phyloP scores from a whole-genome alignment of 176 grass and related monocot species.

The Elaeis guineensis region DNA sequence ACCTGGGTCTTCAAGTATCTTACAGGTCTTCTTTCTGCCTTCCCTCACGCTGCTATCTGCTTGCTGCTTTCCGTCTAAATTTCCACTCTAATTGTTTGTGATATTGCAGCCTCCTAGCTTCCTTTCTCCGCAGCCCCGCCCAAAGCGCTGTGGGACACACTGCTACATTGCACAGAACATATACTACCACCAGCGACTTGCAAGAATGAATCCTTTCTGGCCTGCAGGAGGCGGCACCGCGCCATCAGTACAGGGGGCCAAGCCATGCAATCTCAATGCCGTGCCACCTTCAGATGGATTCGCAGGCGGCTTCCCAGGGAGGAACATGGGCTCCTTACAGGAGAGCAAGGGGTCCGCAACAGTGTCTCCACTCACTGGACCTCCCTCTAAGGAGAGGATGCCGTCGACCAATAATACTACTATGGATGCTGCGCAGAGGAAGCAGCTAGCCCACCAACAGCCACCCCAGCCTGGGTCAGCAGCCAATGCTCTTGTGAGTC shows the following conservation, averaged over 20 bases:
- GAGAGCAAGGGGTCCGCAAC: slow-evolving; percentile 38
- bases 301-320: slow-evolving; percentile 9
- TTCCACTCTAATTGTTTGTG: not conserved
- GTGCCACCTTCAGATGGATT: slow-evolving; percentile 40
- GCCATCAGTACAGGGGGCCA: slow-evolving; percentile 43
- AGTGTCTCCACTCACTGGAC: slow-evolving; percentile 25
- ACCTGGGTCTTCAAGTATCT: slow-evolving; percentile 40
- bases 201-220: slow-evolving; percentile 81
- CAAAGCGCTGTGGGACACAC: slow-evolving; percentile 78
- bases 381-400: slow-evolving; percentile 49
- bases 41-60: too few species aligned
- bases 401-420: slow-evolving; percentile 23
- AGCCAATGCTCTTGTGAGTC: slow-evolving; percentile 54
- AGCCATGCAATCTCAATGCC: slow-evolving; percentile 55
- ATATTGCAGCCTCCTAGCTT: slow-evolving; percentile 50
- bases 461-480: slow-evolving; percentile 40
- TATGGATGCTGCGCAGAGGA: slow-evolving; percentile 62
- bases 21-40: slow-evolving; percentile 36
- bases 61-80: not conserved
- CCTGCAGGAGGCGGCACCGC: slow-evolving; percentile 29
- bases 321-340: slow-evolving; percentile 35
- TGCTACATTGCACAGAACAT: slow-evolving; percentile 80
- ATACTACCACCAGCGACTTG: slow-evolving; percentile 47
- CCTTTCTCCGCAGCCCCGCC: slow-evolving; percentile 34
- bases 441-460: slow-evolving; percentile 61